Base-by-base conservation (phyloP, 257 asterid species). In the Solanum microdontum region DNA sequence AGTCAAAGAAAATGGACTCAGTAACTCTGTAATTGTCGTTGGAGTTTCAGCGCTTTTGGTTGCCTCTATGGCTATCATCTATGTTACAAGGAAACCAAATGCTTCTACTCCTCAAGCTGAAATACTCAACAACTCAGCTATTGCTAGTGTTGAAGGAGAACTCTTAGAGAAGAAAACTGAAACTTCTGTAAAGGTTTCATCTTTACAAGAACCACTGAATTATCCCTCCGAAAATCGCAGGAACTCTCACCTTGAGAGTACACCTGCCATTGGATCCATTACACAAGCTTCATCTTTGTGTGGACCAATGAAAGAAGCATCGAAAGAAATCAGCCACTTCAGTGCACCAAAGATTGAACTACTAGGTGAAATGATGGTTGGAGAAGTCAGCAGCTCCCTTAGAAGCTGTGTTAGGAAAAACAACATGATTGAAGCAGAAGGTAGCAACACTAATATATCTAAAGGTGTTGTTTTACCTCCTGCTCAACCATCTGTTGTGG, bases 341-440 rank as follows among this genome's bases (percentile, higher is more conserved):
- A 60, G 87, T 37, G 90, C 94, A 0, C 96, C 96, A 33, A 77
- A 84, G 8, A 93, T 93, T 51, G 92, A 93, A 91, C 86, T 96
- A 89, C 91, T 96, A 3, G 94, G 95, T 37, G 98, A 96, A 90
- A 72, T 94, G 19, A 91, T 69, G 30, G 74, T 94, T 83, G 92
- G 93, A 43, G 90, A 90, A 83, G 82, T 72, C 34, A 87, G 80
- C 84, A 88, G 90, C 88, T 87, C 89, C 51, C 28, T 87, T 15
- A 87, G 88, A 75, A 74, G 86, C n/a, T 43, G 55, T 69, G 66
- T 30, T n/a, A 86, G 19, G 86, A 88, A 89, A 60, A 45, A 70
- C 88, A 73, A 43, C 85, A 75, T n/a, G 62, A 48, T 24, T 85
- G 91, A 90, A 84, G 84, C 87, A 48, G 90, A 89, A 21, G 90